Evolutionary conservation across 1,284 basidiomycete species (phyloP).

Genomic region (Malassezia sympodialis): DNA sequence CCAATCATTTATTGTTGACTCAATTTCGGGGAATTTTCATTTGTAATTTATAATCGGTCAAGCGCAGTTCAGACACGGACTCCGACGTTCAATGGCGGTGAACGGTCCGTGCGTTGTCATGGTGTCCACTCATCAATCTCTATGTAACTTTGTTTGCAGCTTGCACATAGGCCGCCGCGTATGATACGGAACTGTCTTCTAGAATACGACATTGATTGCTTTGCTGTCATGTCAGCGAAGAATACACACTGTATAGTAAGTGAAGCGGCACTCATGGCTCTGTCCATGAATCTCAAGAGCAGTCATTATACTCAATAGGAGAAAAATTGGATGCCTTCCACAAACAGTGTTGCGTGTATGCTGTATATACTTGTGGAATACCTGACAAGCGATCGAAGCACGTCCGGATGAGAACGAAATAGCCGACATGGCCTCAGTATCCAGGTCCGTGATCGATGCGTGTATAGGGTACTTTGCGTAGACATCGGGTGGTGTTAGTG

Average conservation of each 20-base stretch:
- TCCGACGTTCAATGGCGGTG: no score
- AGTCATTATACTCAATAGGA: constrained; percentile 68
- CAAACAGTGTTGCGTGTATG: constrained; percentile 92
- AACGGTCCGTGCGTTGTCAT: not conserved
- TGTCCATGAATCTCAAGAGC: constrained; percentile 54
- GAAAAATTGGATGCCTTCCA: constrained; percentile 86
- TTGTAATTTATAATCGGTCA: no score
- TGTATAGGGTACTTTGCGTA: constrained; percentile 31
- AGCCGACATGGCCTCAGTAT: constrained; percentile 67
- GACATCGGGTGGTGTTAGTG: not conserved
- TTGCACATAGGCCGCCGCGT: constrained; percentile 71
- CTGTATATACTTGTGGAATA: constrained; percentile 59
- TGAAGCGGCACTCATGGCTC: constrained; percentile 27
- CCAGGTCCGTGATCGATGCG: constrained; percentile 63
- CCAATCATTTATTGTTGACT: no score
- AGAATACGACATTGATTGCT: constrained; percentile 64
- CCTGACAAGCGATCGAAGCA: constrained; percentile 23
- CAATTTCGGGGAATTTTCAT: no score
- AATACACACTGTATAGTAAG: constrained; percentile 29
- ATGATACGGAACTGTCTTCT: constrained; percentile 81
- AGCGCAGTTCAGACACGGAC: no score
- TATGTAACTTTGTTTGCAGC: not conserved
- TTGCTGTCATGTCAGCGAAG: constrained; percentile 52
- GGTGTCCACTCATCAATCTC: not conserved
- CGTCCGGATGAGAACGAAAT: constrained; percentile 51